phyloP scores from a whole-genome alignment of 768 basidiomycete genomes.

The Rhodotorula graminis region DNA sequence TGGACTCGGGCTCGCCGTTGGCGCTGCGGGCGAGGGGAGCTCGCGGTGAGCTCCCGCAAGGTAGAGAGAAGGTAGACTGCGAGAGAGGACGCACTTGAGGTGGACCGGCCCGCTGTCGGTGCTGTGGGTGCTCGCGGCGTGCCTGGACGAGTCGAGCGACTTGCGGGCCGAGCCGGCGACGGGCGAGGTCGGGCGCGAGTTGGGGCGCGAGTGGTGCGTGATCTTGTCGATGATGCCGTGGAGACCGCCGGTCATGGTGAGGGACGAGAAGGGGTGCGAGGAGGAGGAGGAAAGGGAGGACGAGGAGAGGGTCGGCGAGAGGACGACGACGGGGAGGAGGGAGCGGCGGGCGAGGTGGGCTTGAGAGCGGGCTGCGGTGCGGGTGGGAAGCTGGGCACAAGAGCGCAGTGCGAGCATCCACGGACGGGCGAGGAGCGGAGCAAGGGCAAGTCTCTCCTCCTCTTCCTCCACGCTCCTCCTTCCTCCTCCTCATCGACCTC shows the following conservation, averaged over 20 bases:
- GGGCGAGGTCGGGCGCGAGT: background rate
- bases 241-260: conserved; percentile 23
- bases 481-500: background rate
- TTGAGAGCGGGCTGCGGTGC: background rate
- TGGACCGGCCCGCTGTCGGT: conserved; percentile 9
- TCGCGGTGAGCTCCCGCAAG: background rate
- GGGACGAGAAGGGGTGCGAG: too few relatives aligned
- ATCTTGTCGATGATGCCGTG: conserved; percentile 13
- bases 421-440: background rate
- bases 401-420: conserved; percentile 15
- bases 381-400: background rate
- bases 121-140: background rate
- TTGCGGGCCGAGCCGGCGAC: background rate
- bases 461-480: background rate
- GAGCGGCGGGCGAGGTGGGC: conserved; percentile 1
- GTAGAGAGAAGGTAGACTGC: background rate
- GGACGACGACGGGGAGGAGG: too few relatives aligned
- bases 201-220: background rate
- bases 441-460: background rate
- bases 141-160: conserved; percentile 6
- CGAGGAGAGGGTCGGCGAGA: too few relatives aligned
- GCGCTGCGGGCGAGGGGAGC: conserved; percentile 14
- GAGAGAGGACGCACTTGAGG: conserved; percentile 20
- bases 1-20: conserved; percentile 57
- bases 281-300: background rate